A percentile compares a stretch with the other conserved stretches of the same genome.
phyloP scores from a whole-genome alignment of 2,329 filamentous ascomycete species.

The Beauveria varroae region DNA sequence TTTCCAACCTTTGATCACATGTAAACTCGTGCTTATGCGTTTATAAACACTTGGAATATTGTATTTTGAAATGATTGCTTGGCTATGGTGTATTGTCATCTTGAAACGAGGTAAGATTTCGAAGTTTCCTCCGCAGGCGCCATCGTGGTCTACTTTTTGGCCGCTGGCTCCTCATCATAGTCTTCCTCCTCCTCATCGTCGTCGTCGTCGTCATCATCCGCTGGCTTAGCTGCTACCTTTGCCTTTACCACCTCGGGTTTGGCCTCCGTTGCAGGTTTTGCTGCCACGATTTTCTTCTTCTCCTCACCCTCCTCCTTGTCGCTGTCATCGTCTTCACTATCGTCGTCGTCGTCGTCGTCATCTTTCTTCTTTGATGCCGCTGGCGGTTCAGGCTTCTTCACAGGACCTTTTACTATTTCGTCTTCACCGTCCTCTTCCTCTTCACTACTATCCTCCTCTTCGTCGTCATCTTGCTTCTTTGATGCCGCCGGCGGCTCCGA shows the following conservation, averaged over 20 bases:
- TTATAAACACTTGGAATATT: too few relatives aligned
- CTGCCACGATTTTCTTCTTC: neutral
- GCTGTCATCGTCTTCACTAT: slow-evolving; percentile 14
- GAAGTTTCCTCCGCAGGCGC: slow-evolving; percentile 3
- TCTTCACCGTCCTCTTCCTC: slow-evolving; percentile 19
- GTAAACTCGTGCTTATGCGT: neutral
- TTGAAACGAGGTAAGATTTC: neutral
- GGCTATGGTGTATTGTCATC: slow-evolving; percentile 8
- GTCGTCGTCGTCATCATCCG: slow-evolving; percentile 19
- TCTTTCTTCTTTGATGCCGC: slow-evolving; percentile 12
- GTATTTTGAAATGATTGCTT: neutral
- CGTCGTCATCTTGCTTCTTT: slow-evolving; percentile 3
- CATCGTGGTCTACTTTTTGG: slow-evolving; percentile 13
- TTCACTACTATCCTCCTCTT: slow-evolving; percentile 1
- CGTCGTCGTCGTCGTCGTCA: slow-evolving; percentile 7
- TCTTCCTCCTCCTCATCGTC: slow-evolving; percentile 23
- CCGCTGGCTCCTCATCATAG: slow-evolving; percentile 18
- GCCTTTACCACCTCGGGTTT: neutral
- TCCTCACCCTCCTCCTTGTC: neutral
- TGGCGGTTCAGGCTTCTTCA: slow-evolving; percentile 14
- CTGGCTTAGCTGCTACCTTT: slow-evolving; percentile 17
- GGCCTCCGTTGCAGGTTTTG: neutral
- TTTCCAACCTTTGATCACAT: neutral
- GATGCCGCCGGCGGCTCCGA: slow-evolving; percentile 8
- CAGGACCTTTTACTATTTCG: slow-evolving; percentile 19